A percentile compares a stretch with the other conserved stretches of the same genome.
phyloP scores from a whole-genome alignment of 768 basidiomycete species.

The Kwoniella mangroviensis region DNA sequence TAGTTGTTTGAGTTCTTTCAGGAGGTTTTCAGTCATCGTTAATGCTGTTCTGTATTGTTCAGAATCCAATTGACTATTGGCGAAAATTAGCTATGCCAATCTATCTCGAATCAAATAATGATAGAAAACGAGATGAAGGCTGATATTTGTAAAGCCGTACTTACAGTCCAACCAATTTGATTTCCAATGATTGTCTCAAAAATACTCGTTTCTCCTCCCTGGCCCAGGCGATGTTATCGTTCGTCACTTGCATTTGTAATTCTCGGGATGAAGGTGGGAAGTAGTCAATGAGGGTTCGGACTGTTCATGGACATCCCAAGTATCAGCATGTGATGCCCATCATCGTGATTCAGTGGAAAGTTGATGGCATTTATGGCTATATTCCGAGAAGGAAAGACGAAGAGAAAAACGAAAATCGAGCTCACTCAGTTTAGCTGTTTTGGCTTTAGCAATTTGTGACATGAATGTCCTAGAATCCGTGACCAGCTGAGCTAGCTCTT shows the following conservation, averaged over 20 bases:
- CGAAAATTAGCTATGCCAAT: neutral
- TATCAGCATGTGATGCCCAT: neutral
- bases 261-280: slow-evolving; percentile 77
- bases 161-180: slow-evolving; percentile 74
- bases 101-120: neutral
- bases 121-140: neutral
- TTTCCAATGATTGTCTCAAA: slow-evolving; percentile 90
- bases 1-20: slow-evolving; percentile 86
- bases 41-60: slow-evolving; percentile 78
- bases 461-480: slow-evolving; percentile 82
- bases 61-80: slow-evolving; percentile 65
- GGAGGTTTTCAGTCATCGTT: slow-evolving; percentile 77
- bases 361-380: neutral
- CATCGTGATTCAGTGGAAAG: neutral
- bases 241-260: slow-evolving; percentile 80
- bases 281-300: slow-evolving; percentile 89
- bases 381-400: neutral
- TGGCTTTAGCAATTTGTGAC: slow-evolving; percentile 93
- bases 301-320: slow-evolving; percentile 59
- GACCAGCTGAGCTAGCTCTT: slow-evolving; percentile 83
- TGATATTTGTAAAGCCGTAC: slow-evolving; percentile 10
- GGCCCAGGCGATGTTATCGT: slow-evolving; percentile 92
- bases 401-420: slow-evolving; percentile 12
- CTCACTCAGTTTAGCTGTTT: slow-evolving; percentile 93
- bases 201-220: slow-evolving; percentile 91